Percentiles rank a stretch among this genome's conserved stretches.
phyloP scores from a whole-genome alignment of 768 basidiomycete species.

The Podaxis mareebaensis region DNA sequence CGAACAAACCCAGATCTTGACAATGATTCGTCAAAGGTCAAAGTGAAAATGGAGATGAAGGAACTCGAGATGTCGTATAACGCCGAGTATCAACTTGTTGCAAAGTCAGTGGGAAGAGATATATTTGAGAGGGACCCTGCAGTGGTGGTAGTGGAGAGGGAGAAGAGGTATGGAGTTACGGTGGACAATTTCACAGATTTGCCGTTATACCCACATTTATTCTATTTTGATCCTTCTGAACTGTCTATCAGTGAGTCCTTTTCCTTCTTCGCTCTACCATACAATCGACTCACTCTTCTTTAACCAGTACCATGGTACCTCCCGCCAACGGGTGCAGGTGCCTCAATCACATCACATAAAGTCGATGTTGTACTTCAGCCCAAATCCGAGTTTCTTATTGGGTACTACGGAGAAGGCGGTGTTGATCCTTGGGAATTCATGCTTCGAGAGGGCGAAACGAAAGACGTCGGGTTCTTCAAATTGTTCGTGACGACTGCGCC shows the following conservation, averaged over 20 bases:
- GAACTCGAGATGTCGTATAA: constrained; percentile 23
- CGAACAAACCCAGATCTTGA: constrained; percentile 18
- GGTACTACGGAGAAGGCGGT: constrained; percentile 38
- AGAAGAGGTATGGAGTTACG: constrained; percentile 24
- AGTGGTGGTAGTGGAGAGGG: constrained; percentile 24
- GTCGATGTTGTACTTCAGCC: constrained; percentile 29
- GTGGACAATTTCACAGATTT: constrained; percentile 33
- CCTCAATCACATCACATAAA: constrained; percentile 18
- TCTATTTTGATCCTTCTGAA: constrained; percentile 44
- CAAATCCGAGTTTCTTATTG: constrained; percentile 33
- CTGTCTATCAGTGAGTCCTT: constrained; percentile 32
- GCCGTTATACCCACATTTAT: constrained; percentile 39
- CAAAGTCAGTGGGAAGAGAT: constrained; percentile 26
- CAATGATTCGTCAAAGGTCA: constrained; percentile 15
- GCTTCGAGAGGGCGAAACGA: constrained; percentile 28
- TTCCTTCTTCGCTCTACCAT: neutral
- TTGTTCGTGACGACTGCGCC: constrained; percentile 39
- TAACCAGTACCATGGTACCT: constrained; percentile 22
- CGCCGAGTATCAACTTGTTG: constrained; percentile 22
- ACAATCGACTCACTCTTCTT: neutral
- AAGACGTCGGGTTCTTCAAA: constrained; percentile 45
- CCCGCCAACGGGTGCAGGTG: constrained; percentile 29
- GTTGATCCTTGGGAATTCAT: constrained; percentile 31
- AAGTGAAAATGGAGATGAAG: constrained; percentile 33
- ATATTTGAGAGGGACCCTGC: constrained; percentile 30